Base-by-base conservation (phyloP, 108 stramenopile genomes). In the Fistulifera solaris region DNA sequence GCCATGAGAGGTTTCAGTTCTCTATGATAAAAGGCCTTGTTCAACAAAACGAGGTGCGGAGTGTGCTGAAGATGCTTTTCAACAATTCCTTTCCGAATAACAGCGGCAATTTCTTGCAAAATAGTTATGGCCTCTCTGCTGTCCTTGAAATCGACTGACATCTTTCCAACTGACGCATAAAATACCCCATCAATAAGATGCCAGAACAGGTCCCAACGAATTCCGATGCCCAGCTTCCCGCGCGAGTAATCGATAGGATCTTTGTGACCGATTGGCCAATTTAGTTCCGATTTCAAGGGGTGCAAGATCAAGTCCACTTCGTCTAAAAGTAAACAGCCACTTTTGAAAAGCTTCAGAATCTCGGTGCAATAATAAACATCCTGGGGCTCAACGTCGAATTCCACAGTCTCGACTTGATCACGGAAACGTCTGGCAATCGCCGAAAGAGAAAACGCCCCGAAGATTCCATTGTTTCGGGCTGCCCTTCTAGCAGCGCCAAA, bases 291-390 rank as follows among this genome's bases (percentile, higher is more conserved):
- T 71, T 97, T 96, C 42, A 99, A 75, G 2, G 99, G 99, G 56
- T 99, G 97, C 42, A 99, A 67, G 24, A 98, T 63, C 11, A 97
- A 66, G 62, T 99, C 99, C 23, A 99, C 98, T 68, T 99, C 98
- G 59, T 99, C 98, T 24, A 99, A 76, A 8, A 98, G 70, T 11
- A 97, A 73, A 7, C 91, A 88, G 6, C 95, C 93, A 7, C 59
- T 63, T 28, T 73, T 67, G 76, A 99, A 96, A 12, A 98, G 63
- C 53, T 91, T 87, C 56, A 99, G 55, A 48, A 96, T 94, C 55
- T 94, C 81, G 14, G 70, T 67, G 52, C 85, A 86, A 63, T 89
- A 91, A 54, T 83, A 94, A 5, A 90, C 70, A 54, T 93, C 91
- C 58, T 86, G 85, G 3, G 85, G 87, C 57, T 89, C 77, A 14